phyloP scores from a whole-genome alignment of 306 rosid species.

The Ammopiptanthus mongolicus region DNA sequence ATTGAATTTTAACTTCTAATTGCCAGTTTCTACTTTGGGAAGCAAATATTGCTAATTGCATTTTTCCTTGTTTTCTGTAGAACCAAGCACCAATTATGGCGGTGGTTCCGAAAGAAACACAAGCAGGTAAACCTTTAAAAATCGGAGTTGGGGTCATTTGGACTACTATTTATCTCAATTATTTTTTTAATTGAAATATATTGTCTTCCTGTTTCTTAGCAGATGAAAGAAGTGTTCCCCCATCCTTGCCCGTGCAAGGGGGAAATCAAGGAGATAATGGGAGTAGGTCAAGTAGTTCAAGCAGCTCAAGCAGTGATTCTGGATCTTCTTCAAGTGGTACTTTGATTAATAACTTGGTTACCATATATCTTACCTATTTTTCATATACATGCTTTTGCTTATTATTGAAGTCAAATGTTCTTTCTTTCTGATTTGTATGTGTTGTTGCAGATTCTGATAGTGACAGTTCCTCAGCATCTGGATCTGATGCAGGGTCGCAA shows the following conservation, averaged over 20 bases:
- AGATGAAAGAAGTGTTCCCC: slow-evolving; percentile 53
- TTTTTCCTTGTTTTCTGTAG: slow-evolving; percentile 17
- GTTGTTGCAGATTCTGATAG: slow-evolving; percentile 81
- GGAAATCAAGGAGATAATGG: slow-evolving; percentile 55
- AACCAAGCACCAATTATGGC: slow-evolving; percentile 38
- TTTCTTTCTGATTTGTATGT: slow-evolving; percentile 12
- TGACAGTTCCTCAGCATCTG: slow-evolving; percentile 92
- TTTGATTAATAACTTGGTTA: background rate
- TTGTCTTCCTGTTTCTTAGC: background rate
- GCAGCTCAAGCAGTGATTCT: slow-evolving; percentile 96
- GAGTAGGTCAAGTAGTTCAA: slow-evolving; percentile 93
- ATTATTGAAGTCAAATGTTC: slow-evolving; percentile 12
- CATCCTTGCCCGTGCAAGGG: slow-evolving; percentile 49
- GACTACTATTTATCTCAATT: background rate
- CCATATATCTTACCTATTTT: background rate
- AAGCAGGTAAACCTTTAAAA: slow-evolving; percentile 42
- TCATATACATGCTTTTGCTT: background rate
- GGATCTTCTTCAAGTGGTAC: slow-evolving; percentile 97
- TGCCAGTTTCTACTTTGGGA: background rate
- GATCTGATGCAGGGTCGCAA: slow-evolving; percentile 77
- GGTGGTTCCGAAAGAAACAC: slow-evolving; percentile 43
- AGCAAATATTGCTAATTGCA: slow-evolving; percentile 4
- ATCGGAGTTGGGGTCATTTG: slow-evolving; percentile 7
- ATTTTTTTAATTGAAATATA: slow-evolving; percentile 9
- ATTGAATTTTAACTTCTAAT: background rate